Base-by-base conservation (phyloP, 2,329 filamentous ascomycete genomes). In the Alternaria ethzedia region DNA sequence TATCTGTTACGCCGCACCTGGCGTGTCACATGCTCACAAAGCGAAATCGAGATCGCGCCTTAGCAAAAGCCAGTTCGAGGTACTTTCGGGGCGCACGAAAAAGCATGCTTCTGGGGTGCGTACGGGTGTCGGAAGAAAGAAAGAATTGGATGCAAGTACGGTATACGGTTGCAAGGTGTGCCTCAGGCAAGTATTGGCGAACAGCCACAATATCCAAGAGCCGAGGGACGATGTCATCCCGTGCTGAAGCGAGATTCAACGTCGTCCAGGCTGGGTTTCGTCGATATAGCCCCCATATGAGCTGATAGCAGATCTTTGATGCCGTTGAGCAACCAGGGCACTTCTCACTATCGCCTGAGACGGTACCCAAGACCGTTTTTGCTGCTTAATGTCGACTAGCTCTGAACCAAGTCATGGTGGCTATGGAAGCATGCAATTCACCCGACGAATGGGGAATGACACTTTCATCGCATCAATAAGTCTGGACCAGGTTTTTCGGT, bases 101-200 rank as follows among this genome's bases (percentile, higher is more conserved):
- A 51, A 59, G 59, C 59, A 66, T 64, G 4, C 43, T 49, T 36
- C 28, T 32, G 59, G 52, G 57, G 43, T 51, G 56, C 57, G 59
- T 54, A 66, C 51, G 43, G 61, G 61, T 52, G 56, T 23, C 59
- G 57, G 56, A 63, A 61, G 60, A 62, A 63, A 63, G 57, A 62
- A 65, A 56, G 10, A 55, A 26, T 17, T 26, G 12, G 28, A 51
- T 63, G 63, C 60, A 66, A 55, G 56, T 51, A 58, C 52, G 49
- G 65, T 62, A 47, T 49, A 56, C 55, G 51, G 52, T 36, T 25
- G 57, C 54, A 65, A 55, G 46, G 59, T n/a, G 44, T 41, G 25
- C 41, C 49, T 41, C 36, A 41, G 36, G 36, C 46, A 58, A 50
- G 52, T 60, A 49, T 45, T 52, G 28, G 26, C 15, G 12, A 57